Evolutionary conservation across 805 yeast genomes (phyloP).

Genomic region (Ogataea salicorniae): DNA sequence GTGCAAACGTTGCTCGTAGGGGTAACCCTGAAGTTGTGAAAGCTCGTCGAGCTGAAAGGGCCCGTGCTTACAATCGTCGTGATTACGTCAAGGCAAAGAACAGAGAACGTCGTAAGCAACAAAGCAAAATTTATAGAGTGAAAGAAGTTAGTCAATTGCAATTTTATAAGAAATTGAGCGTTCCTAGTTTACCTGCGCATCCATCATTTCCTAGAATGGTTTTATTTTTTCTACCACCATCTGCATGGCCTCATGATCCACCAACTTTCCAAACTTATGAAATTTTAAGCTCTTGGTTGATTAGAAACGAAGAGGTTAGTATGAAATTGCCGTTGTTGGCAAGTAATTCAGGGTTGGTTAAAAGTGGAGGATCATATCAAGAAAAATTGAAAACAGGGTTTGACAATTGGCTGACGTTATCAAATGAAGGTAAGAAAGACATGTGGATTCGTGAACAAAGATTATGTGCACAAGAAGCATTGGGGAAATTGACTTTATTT

Average conservation of each 20-base stretch:
- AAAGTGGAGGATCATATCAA: constrained; percentile 19
- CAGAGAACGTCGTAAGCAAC: constrained; percentile 37
- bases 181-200: constrained; percentile 36
- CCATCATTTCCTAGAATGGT: constrained; percentile 48
- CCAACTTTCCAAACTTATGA: constrained; percentile 43
- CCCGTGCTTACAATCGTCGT: constrained; percentile 41
- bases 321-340: constrained; percentile 18
- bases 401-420: constrained; percentile 38
- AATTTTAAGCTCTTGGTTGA: constrained; percentile 23
- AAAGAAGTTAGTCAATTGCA: constrained; percentile 30
- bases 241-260: constrained; percentile 49
- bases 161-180: constrained; percentile 33
- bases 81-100: constrained; percentile 44
- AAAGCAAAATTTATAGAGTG: constrained; percentile 39
- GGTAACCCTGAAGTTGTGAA: constrained; percentile 41
- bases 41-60: constrained; percentile 35
- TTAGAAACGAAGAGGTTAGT: constrained; percentile 16
- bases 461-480: constrained; percentile 39
- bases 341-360: neutral
- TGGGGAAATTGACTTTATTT: constrained; percentile 36
- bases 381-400: constrained; percentile 40
- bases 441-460: constrained; percentile 43
- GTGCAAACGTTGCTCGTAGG: constrained; percentile 47
- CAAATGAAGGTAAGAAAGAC: constrained; percentile 32
- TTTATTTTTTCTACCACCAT: constrained; percentile 39